A percentile compares a stretch with the other conserved stretches of the same genome.
Conservation (phyloP, 257 asterid species). For the Nicotiana tabacum region DNA sequence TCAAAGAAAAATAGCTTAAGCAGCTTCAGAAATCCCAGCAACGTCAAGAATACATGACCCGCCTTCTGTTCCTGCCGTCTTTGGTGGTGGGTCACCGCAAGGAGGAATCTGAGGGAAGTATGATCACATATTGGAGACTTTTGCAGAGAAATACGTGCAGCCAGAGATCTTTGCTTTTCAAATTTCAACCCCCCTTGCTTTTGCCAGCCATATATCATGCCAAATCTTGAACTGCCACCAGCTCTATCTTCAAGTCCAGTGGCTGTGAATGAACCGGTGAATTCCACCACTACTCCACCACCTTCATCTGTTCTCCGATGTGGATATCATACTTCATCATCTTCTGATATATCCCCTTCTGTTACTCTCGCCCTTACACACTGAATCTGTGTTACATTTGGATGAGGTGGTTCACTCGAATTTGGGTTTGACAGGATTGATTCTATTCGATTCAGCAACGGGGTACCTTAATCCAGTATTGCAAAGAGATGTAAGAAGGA, state of each 20-base stretch:
- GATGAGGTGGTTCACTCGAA: slow-evolving; percentile 32
- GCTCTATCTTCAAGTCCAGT: slow-evolving; percentile 37
- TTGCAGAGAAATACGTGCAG: slow-evolving; percentile 78
- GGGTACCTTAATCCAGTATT: slow-evolving; percentile 42
- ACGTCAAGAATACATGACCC: slow-evolving; percentile 22
- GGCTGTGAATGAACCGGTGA: slow-evolving; percentile 20
- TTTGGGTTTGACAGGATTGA: slow-evolving; percentile 4
- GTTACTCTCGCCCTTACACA: slow-evolving; percentile 63
- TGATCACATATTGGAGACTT: slow-evolving; percentile 69
- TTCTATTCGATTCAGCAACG: slow-evolving; percentile 39
- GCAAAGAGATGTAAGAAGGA: slow-evolving; percentile 66
- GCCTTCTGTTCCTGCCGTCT: slow-evolving; percentile 18
- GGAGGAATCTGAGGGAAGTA: slow-evolving; percentile 57
- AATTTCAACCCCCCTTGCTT: slow-evolving; percentile 18
- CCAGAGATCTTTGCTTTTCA: slow-evolving; percentile 38
- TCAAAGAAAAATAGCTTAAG: slow-evolving; percentile 73
- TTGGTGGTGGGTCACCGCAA: slow-evolving; percentile 38
- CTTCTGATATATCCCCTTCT: slow-evolving; percentile 26
- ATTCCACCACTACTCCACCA: slow-evolving; percentile 17
- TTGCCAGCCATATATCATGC: slow-evolving; percentile 23
- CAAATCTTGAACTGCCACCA: slow-evolving; percentile 39
- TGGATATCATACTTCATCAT: slow-evolving; percentile 20
- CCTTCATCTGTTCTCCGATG: too few relatives aligned
- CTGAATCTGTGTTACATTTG: slow-evolving; percentile 32
- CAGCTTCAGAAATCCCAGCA: slow-evolving; percentile 38